These are phyloP conservation scores for Citeromyces nyonsensis DNA, from an alignment of 805 yeast genomes.

Conservation along the genomic window DNA sequence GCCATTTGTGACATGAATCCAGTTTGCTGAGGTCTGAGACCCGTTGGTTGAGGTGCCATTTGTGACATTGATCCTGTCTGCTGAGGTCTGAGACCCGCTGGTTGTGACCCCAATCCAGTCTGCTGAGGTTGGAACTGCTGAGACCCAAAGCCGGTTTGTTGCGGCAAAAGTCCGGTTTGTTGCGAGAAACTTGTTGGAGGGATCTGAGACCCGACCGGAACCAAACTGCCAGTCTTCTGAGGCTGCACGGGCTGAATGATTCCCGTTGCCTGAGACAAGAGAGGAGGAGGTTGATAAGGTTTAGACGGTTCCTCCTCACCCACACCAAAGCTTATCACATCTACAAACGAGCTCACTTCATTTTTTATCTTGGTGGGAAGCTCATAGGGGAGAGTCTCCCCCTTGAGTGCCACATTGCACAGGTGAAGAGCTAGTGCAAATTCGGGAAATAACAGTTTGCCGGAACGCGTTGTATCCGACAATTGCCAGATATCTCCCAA, in stretches of 20 bases:
- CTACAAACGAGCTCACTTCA: slow-evolving; percentile 83
- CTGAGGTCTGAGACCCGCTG: slow-evolving; percentile 10
- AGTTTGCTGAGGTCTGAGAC: slow-evolving; percentile 14
- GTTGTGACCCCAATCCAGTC: slow-evolving; percentile 4
- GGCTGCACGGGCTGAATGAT: slow-evolving; percentile 34
- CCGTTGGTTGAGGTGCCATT: slow-evolving; percentile 13
- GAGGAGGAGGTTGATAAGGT: slow-evolving; percentile 14
- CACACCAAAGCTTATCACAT: slow-evolving; percentile 67
- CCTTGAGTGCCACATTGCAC: slow-evolving; percentile 63
- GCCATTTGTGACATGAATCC: slow-evolving; percentile 11
- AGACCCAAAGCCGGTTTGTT: slow-evolving; percentile 14
- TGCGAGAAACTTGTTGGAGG: too few relatives aligned
- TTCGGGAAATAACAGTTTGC: slow-evolving; percentile 80
- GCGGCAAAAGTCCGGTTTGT: slow-evolving; percentile 12
- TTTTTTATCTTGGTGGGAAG: slow-evolving; percentile 62
- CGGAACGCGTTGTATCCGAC: slow-evolving; percentile 80
- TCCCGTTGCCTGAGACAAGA: slow-evolving; percentile 26
- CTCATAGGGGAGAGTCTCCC: slow-evolving; percentile 60
- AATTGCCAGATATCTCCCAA: slow-evolving; percentile 83
- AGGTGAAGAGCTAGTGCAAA: slow-evolving; percentile 85
- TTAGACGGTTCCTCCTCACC: slow-evolving; percentile 22
- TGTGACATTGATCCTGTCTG: slow-evolving; percentile 15
- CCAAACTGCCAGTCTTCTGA: slow-evolving; percentile 56
- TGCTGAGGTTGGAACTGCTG: slow-evolving; percentile 9
- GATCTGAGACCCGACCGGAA: slow-evolving; percentile 15